phyloP scores from a whole-genome alignment of 2,329 filamentous ascomycete species.

The Claviceps sorghi region DNA sequence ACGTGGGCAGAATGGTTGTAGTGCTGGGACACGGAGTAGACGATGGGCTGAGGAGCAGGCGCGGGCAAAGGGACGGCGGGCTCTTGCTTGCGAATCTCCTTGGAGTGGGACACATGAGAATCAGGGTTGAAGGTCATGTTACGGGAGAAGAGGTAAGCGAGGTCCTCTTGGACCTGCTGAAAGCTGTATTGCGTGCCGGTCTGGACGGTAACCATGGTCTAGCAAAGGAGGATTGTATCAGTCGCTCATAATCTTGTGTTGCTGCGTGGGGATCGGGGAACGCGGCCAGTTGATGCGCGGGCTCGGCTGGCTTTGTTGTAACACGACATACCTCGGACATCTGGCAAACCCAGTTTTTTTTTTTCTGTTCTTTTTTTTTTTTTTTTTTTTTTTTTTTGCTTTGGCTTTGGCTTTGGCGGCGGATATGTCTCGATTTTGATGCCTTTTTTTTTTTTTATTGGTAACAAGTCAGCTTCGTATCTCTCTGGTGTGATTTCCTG shows the following conservation, averaged over 20 bases:
- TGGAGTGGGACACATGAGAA: slow-evolving; percentile 10
- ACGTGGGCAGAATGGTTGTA: slow-evolving; percentile 67
- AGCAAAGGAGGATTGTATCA: background rate
- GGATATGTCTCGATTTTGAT: background rate
- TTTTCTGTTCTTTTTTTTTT: background rate
- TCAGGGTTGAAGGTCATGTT: slow-evolving; percentile 52
- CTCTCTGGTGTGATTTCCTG: background rate
- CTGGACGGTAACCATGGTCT: slow-evolving; percentile 24
- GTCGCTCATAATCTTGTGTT: background rate
- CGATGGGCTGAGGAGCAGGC: slow-evolving; percentile 30
- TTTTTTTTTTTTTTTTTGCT: background rate
- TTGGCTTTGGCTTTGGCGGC: background rate
- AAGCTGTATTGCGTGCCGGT: slow-evolving; percentile 16
- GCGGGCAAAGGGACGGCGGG: slow-evolving; percentile 13
- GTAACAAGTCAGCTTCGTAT: background rate
- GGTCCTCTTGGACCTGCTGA: slow-evolving; percentile 60
- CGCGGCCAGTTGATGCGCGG: background rate
- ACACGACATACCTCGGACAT: slow-evolving; percentile 3
- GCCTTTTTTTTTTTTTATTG: background rate
- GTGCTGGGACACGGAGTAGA: slow-evolving; percentile 66
- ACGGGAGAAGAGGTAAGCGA: slow-evolving; percentile 63
- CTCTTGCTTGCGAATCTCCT: slow-evolving; percentile 18
- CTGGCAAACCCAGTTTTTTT: background rate
- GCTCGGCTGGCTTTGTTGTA: background rate
- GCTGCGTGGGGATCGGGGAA: background rate